Evolutionary conservation across 164 flowering plant genomes (phyloP).

Genomic region (Vitis labrusca): DNA sequence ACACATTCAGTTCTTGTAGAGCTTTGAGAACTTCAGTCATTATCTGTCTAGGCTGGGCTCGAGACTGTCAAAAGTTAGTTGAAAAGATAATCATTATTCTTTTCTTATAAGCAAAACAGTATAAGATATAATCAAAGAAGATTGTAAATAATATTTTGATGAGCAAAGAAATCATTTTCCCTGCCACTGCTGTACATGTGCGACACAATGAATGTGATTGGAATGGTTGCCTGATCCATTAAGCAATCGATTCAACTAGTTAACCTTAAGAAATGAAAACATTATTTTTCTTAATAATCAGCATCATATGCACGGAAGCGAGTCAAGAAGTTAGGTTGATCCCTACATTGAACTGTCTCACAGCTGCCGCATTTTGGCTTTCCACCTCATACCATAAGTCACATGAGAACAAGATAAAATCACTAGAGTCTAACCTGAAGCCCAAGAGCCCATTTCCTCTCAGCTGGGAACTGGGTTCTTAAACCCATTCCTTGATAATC

Average conservation of each 20-base stretch:
- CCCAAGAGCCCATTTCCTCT: slow-evolving; percentile 98
- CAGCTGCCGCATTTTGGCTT: too few relatives aligned
- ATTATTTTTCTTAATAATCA: too few relatives aligned
- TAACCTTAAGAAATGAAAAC: not conserved
- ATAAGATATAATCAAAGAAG: too few relatives aligned
- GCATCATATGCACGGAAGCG: not conserved
- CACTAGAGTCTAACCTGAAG: slow-evolving; percentile 61
- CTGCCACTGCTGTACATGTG: not conserved
- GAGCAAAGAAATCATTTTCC: not conserved
- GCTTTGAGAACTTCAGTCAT: slow-evolving; percentile 89
- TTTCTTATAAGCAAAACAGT: too few relatives aligned
- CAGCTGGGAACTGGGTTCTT: slow-evolving; percentile 58
- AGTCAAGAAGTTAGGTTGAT: not conserved
- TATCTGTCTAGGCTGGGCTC: slow-evolving; percentile 88
- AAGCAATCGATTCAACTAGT: not conserved
- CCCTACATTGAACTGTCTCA: not conserved
- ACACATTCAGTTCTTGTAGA: slow-evolving; percentile 72
- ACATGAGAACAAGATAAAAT: not conserved
- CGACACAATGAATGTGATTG: not conserved
- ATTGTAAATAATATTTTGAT: not conserved
- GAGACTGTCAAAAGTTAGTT: slow-evolving; percentile 51
- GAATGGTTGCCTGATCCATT: too few relatives aligned
- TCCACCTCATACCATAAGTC: not conserved
- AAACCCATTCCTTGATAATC: slow-evolving; percentile 70
- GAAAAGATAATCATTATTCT: not conserved